Evolutionary conservation across 2,329 filamentous ascomycete genomes (phyloP).

Genomic region (Xylariaceae sp.): DNA sequence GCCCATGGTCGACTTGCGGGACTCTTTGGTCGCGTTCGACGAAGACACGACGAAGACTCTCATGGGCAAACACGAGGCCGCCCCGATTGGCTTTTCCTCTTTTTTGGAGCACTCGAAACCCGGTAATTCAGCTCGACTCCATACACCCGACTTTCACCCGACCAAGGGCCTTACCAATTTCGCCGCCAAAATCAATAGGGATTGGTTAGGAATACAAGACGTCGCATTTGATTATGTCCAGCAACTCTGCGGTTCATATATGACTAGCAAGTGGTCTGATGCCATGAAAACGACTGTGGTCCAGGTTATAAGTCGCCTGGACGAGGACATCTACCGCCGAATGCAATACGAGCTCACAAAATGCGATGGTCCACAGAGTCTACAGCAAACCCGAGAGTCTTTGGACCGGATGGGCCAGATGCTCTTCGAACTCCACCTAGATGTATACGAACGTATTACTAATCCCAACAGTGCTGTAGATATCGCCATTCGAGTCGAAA

Average conservation of each 20-base stretch:
- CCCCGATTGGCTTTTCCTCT: constrained; percentile 47
- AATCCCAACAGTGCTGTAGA: constrained; percentile 50
- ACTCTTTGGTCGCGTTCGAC: constrained; percentile 40
- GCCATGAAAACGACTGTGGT: constrained; percentile 48
- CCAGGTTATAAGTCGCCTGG: constrained; percentile 46
- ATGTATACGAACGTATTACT: constrained; percentile 51
- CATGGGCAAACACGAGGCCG: constrained; percentile 44
- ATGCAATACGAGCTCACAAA: constrained; percentile 34
- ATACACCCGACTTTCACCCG: constrained; percentile 44
- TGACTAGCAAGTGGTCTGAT: constrained; percentile 49
- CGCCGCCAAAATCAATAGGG: constrained; percentile 37
- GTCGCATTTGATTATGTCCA: constrained; percentile 52
- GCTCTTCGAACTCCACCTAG: constrained; percentile 54
- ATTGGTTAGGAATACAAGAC: constrained; percentile 49
- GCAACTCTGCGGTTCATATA: constrained; percentile 43
- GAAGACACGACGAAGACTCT: constrained; percentile 47
- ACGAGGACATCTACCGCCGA: constrained; percentile 43
- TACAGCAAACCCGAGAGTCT: constrained; percentile 16
- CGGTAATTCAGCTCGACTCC: constrained; percentile 40
- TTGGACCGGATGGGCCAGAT: constrained; percentile 45
- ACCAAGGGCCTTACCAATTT: constrained; percentile 45
- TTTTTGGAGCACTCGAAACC: constrained; percentile 58
- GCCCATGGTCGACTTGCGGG: constrained; percentile 42
- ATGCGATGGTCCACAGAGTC: constrained; percentile 9
- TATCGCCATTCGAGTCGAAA: constrained; percentile 38